Evolutionary conservation across 31 red algal species (phyloP).

Genomic region (Endocladia muricata): DNA sequence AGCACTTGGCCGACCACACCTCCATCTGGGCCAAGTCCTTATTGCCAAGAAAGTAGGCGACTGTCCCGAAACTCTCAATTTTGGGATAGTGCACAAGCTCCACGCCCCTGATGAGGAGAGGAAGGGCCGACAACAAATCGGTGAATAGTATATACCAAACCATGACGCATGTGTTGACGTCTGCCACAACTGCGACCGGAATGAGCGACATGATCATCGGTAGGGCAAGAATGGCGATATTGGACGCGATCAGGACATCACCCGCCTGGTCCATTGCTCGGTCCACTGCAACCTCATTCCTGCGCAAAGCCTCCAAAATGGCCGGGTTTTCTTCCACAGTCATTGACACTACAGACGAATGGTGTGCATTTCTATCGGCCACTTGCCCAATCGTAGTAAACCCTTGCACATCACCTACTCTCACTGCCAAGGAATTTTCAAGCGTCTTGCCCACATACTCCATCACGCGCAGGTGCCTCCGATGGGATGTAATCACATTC

Average conservation of each 20-base stretch:
- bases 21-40: slow-evolving; percentile 2
- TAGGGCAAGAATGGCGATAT: slow-evolving; percentile 26
- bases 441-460: no score
- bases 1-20: slow-evolving; percentile 12
- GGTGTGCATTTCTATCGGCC: no score
- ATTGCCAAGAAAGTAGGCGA: slow-evolving; percentile 11
- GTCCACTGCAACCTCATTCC: slow-evolving; percentile 15
- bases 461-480: no score
- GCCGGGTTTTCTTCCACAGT: no score
- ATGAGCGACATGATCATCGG: slow-evolving; percentile 39
- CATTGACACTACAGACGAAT: no score
- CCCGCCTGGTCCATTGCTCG: no score
- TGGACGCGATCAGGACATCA: slow-evolving; percentile 15
- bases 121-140: slow-evolving; percentile 16
- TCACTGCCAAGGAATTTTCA: no score
- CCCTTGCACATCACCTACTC: no score
- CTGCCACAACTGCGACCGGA: slow-evolving; percentile 23
- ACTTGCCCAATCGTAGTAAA: no score
- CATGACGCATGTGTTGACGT: neutral
- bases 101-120: slow-evolving; percentile 13
- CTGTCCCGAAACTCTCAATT: neutral
- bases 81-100: neutral
- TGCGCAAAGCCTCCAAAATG: neutral
- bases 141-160: neutral
- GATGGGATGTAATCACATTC: no score